Base-by-base conservation (phyloP, 176 grass and related monocot genomes). In the Triticum monococcum region DNA sequence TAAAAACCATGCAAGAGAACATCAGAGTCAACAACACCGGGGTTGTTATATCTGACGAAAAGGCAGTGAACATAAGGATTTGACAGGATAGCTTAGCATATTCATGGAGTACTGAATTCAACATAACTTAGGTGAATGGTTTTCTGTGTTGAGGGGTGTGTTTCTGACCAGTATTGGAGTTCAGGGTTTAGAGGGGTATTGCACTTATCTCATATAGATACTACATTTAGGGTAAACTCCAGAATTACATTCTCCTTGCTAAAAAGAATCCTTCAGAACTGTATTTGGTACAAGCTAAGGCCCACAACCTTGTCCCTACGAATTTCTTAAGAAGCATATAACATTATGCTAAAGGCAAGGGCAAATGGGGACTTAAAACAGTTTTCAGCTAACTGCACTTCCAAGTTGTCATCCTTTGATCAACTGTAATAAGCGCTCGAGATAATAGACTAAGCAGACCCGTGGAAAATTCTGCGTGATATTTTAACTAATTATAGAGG, bases 371-470 rank as follows among this genome's bases (percentile, higher is more conserved):
- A 62, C 17, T 30, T 12, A 67, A 67, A 43, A 4, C 16, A 67
- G 48, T 68, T 50, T 45, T 81, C 12, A 20, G 52, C 11, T 56
- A 84, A 41, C 68, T 12, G 31, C 13, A 78, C 37, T 36, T 32
- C 25, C 12, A 24, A 75, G 72, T 10, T 50, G 31, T 12, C 14
- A 83, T 22, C 56, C 12, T n/a, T 66, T 43, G 18, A 72, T 79
- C 36, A 79, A 45, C 38, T 80, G 41, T 31, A 79, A 31, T 66
- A 65, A 31, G n/a, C 48, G 72, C 18, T 18, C 5, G 26, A 54
- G 32, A 75, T 75, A 41, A 75, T 75, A 85, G 64, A 85, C 6
- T 48, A 68, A 14, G 40, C 3, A 59, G 56, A 59, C 56, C 56
- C 7, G 1, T 0, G 2, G 56, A 59, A 59, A 59, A 1, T 46